Conservation (phyloP, 495 filamentous ascomycete species). For the Diplogelasinospora grovesii region DNA sequence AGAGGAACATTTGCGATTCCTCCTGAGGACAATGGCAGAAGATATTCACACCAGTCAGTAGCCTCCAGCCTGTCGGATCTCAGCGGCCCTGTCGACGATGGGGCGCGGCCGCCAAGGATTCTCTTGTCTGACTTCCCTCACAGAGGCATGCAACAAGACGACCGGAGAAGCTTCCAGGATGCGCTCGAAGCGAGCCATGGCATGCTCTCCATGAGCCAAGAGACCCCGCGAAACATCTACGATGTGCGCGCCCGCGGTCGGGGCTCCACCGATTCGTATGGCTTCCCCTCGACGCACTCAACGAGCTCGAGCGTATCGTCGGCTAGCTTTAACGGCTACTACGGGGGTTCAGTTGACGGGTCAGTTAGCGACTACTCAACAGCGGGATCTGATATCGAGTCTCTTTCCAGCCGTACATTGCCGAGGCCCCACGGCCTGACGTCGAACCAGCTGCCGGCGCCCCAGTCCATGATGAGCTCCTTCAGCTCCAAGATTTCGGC, state of each 20-base stretch:
- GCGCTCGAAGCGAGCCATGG: conserved; percentile 78
- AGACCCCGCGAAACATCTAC: conserved; percentile 83
- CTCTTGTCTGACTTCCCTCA: conserved; percentile 55
- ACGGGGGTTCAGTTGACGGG: conserved; percentile 76
- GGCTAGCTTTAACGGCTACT: conserved; percentile 65
- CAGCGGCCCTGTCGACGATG: conserved; percentile 17
- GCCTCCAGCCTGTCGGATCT: conserved; percentile 35
- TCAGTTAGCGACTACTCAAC: conserved; percentile 95
- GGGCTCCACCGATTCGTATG: conserved; percentile 82
- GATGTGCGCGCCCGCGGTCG: conserved; percentile 51
- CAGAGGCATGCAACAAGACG: conserved; percentile 55
- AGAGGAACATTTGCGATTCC: conserved; percentile 50
- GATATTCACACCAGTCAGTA: conserved; percentile 89
- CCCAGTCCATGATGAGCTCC: conserved; percentile 96
- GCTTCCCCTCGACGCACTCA: conserved; percentile 86
- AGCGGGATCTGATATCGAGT: conserved; percentile 77
- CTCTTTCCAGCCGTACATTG: conserved; percentile 68
- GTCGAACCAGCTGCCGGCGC: conserved; percentile 67
- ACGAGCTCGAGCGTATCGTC: conserved; percentile 94
- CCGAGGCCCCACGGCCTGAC: conserved; percentile 71
- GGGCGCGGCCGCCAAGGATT: conserved; percentile 42
- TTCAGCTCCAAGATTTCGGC: conserved; percentile 97
- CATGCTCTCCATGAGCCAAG: conserved; percentile 93
- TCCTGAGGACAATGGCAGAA: conserved; percentile 58
- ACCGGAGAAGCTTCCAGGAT: conserved; percentile 63